These are phyloP conservation scores for Phytopythium litorale DNA, from an alignment of 352 stramenopile species.

Conservation along the genomic window DNA sequence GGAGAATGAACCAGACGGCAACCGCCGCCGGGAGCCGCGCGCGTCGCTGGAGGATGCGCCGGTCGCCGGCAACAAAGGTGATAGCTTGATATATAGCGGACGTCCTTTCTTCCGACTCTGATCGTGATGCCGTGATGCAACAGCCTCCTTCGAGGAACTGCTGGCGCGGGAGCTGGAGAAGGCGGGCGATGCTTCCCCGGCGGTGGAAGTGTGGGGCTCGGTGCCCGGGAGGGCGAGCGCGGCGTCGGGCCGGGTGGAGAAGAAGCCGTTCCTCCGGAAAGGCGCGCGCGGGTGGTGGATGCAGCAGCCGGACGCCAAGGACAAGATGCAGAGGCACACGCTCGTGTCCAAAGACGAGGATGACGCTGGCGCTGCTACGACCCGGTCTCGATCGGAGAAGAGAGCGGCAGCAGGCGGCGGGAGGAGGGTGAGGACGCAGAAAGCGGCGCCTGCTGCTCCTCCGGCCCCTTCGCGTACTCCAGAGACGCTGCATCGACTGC, in stretches of 20 bases:
- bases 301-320: conserved; percentile 42
- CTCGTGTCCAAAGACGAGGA: conserved; percentile 49
- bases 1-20: conserved; percentile 20
- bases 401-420: conserved; percentile 3
- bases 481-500: not conserved
- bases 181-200: not conserved
- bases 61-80: conserved; percentile 19
- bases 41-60: conserved; percentile 17
- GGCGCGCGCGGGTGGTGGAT: conserved; percentile 85
- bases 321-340: conserved; percentile 56
- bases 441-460: not conserved
- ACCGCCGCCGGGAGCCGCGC: conserved; percentile 9
- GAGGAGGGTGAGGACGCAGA: not conserved
- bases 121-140: not conserved
- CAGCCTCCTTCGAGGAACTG: conserved; percentile 70
- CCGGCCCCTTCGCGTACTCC: not conserved
- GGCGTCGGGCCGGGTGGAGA: conserved; percentile 5
- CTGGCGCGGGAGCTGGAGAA: conserved; percentile 60
- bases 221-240: not conserved
- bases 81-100: not conserved
- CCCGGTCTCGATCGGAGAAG: not conserved
- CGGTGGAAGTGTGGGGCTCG: not conserved
- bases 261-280: conserved; percentile 72
- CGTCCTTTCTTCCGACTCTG: not conserved
- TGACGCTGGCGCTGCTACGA: not conserved